A percentile compares a stretch with the other conserved stretches of the same genome.
Evolutionary conservation across 495 filamentous ascomycete genomes (phyloP).

Genomic region (Aspergillus diversus): DNA sequence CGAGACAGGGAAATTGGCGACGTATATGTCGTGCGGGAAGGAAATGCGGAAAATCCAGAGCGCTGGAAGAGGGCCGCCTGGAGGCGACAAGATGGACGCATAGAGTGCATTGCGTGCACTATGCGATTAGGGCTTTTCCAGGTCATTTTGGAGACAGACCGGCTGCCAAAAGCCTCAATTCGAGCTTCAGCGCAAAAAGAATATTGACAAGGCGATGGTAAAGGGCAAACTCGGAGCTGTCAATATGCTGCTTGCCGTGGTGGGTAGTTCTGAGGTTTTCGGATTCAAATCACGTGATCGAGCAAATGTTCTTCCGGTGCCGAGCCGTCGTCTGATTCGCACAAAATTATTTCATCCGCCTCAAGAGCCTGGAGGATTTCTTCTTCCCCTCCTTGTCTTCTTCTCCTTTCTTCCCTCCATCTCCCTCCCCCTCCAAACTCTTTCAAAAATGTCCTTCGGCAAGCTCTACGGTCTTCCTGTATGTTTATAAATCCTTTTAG

Average conservation of each 20-base stretch:
- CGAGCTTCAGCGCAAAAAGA: constrained; percentile 1
- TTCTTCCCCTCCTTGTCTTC: constrained; percentile 40
- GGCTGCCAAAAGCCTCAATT: constrained; percentile 20
- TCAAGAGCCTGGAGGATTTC: constrained; percentile 14
- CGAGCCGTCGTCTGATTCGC: constrained; percentile 36
- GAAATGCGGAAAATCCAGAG: constrained; percentile 23
- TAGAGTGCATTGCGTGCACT: constrained; percentile 42
- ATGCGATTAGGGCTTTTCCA: constrained; percentile 43
- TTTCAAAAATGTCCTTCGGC: constrained; percentile 85
- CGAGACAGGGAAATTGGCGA: constrained; percentile 19
- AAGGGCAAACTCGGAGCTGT: neutral
- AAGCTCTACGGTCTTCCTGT: constrained; percentile 91
- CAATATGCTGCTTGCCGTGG: constrained; percentile 11
- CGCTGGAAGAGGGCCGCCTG: constrained; percentile 22
- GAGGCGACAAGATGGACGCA: constrained; percentile 31
- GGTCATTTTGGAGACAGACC: constrained; percentile 34
- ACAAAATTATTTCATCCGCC: constrained; percentile 39
- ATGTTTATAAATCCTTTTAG: constrained; percentile 43
- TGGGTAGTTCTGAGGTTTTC: constrained; percentile 32
- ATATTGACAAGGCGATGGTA: neutral
- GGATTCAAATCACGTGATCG: constrained; percentile 31
- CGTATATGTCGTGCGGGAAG: constrained; percentile 15
- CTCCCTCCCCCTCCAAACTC: constrained; percentile 31
- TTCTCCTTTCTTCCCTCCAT: constrained; percentile 38
- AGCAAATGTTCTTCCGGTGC: constrained; percentile 40